These are phyloP conservation scores for Raddia distichophylla DNA, from an alignment of 176 grass and related monocot genomes.

Conservation along the genomic window DNA sequence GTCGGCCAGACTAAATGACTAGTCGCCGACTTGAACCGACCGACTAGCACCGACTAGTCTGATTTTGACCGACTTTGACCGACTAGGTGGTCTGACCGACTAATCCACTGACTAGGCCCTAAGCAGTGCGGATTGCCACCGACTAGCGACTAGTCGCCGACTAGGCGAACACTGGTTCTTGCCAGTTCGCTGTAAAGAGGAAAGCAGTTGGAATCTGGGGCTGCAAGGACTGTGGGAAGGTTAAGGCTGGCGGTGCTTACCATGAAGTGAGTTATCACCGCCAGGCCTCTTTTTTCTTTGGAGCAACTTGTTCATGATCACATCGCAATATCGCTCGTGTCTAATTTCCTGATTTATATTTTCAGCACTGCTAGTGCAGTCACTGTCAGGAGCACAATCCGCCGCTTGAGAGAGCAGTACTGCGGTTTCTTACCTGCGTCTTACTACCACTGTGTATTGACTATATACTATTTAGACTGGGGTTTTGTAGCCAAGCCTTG, in stretches of 20 bases:
- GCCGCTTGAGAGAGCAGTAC: constrained; percentile 78
- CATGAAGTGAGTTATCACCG: constrained; percentile 56
- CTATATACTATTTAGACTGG: neutral
- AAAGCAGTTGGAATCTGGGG: constrained; percentile 97
- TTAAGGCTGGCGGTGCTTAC: constrained; percentile 91
- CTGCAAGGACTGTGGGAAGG: constrained; percentile 90
- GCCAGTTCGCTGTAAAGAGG: constrained; percentile 84
- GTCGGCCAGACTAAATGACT: no score
- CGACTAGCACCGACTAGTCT: no score
- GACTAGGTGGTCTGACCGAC: no score
- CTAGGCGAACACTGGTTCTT: no score
- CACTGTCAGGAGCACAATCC: constrained; percentile 84
- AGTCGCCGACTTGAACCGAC: no score
- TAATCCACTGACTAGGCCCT: no score
- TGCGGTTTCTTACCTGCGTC: neutral
- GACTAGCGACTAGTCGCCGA: no score
- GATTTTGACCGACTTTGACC: no score
- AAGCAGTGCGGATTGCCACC: no score
- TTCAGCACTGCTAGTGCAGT: constrained; percentile 84
- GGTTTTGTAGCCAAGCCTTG: neutral
- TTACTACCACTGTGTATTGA: neutral
- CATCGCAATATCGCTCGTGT: neutral
- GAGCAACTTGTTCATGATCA: neutral
- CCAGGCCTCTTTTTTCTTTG: neutral
- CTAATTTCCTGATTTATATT: neutral